Evolutionary conservation across 164 flowering plant genomes (phyloP), one percentile per base, ranked within the genome.

Genomic region (Dillenia turbinata): DNA sequence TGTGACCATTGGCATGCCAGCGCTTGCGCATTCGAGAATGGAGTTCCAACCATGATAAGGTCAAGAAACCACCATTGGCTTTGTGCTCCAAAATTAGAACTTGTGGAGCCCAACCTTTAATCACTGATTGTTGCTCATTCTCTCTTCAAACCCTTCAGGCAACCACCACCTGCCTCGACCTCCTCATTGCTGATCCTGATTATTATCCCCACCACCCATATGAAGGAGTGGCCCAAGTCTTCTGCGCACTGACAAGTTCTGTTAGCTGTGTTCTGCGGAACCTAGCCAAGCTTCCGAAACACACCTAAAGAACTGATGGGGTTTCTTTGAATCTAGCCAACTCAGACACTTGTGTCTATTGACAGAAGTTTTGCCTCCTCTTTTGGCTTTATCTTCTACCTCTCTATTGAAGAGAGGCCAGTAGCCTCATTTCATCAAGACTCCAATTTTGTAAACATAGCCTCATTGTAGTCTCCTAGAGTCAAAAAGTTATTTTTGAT

Each of bases 31-130:
- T 57, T 73, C 77, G 3, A 73, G 13, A 2, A 49, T 58, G 7
- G 77, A 66, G 44, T 73, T 73, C 77, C 77, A 73, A 10, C 77
- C 77, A 55, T 70, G 66, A 16, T 73, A 73, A 14, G n/a, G 77
- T 73, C 70, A 73, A 15, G 56, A 73, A 68, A 12, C 77, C 73
- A 19, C 77, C 70, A 22, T 66, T 59, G 7, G 77, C 70, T 12
- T 50, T 62, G 55, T 69, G 77, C 2, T 66, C 66, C 13, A 73
- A 60, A 45, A 71, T 64, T 43, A 71, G 50, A 4, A 54, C 16
- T 46, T 75, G 78, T 5, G 78, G 73, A 0, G 75, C 73, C 78
- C 73, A 75, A 7, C 59, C 72, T 54, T 59, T 61, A 3, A 75
- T 57, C 16, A 75, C 33, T 49, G 71, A 12, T 0, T 54, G 13